Base-by-base conservation (phyloP, 768 basidiomycete species). In the Tulasnella sp. region DNA sequence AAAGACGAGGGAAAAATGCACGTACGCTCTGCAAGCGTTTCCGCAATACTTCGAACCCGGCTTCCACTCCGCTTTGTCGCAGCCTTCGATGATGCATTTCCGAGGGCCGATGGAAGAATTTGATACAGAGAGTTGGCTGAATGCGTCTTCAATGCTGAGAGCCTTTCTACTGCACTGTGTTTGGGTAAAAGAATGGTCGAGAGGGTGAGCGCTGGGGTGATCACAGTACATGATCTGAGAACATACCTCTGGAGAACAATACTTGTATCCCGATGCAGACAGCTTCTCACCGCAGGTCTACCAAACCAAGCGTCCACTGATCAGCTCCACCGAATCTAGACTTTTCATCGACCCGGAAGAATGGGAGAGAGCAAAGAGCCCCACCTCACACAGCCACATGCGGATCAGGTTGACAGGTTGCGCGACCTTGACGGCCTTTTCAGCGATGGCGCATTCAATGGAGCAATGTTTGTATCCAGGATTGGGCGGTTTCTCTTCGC, bases 1-100 rank as follows among this genome's bases (percentile, higher is more conserved):
- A n/a, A 26, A 20, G 55, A 26, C 13, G 48, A 51, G 10, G 10
- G 2, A 71, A 3, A 29, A 4, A 35, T 9, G 29, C 9, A 42
- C 29, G 32, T 42, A 71, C 70, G 70, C 70, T 20, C 70, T 20
- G 32, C 70, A 71, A 42, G 70, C 40, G 29, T 70, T 40, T 26
- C 70, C 70, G 70, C 70, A 70, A 35, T 71, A 71, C 70, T 71
- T 71, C 11, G 70, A 71, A n/a, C 70, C 70, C 23, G 70, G 23
- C 32, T 71, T 71, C 35, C 40, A 71, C 32, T 71, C 70, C 23
- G 32, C 20, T 71, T 42, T 15, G 40, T 42, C 35, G 40, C 70
- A 71, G n/a, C 29, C 70, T 23, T 42, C 5, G 40, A 71, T 37
- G 35, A 71, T 71, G 70, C 70, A 71, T 37, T 10, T 71, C 32